Conservation (phyloP, 2,329 filamentous ascomycete genomes). For the Biscogniauxia marginata region DNA sequence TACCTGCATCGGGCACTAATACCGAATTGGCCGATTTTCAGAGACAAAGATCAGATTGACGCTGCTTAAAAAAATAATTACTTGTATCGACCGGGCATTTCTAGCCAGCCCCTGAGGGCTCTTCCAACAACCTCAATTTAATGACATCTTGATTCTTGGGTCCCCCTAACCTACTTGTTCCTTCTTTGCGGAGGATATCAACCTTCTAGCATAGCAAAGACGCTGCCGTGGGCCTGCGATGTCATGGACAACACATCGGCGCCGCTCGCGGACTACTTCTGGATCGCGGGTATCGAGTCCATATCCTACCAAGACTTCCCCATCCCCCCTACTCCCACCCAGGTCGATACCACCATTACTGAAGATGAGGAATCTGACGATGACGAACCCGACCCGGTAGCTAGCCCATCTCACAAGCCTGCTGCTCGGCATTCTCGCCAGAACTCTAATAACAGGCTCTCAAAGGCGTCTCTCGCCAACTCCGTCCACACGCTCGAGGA, state of each 20-base stretch:
- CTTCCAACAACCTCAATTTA: slow-evolving; percentile 11
- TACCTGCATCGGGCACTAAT: slow-evolving; percentile 19
- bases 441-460: slow-evolving; percentile 58
- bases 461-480: slow-evolving; percentile 50
- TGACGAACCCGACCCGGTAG: slow-evolving; percentile 31
- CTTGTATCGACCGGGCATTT: slow-evolving; percentile 5
- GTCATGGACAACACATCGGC: slow-evolving; percentile 61
- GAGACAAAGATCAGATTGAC: slow-evolving; percentile 14
- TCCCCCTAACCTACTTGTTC: slow-evolving; percentile 5
- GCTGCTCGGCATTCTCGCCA: slow-evolving; percentile 59
- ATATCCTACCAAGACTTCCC: slow-evolving; percentile 61
- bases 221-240: slow-evolving; percentile 26
- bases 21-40: slow-evolving; percentile 17
- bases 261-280: slow-evolving; percentile 73
- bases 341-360: slow-evolving; percentile 58
- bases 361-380: slow-evolving; percentile 60
- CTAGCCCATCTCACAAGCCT: slow-evolving; percentile 34
- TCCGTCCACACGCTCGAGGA: slow-evolving; percentile 59
- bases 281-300: slow-evolving; percentile 70
- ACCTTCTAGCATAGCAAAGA: slow-evolving; percentile 6
- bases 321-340: slow-evolving; percentile 35
- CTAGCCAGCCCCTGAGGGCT: slow-evolving; percentile 6
- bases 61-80: slow-evolving; percentile 10
- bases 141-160: slow-evolving; percentile 4
- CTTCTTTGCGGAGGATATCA: slow-evolving; percentile 3